These are phyloP conservation scores for Penstemon barbatus DNA, from an alignment of 257 asterid species.

Conservation along the genomic window DNA sequence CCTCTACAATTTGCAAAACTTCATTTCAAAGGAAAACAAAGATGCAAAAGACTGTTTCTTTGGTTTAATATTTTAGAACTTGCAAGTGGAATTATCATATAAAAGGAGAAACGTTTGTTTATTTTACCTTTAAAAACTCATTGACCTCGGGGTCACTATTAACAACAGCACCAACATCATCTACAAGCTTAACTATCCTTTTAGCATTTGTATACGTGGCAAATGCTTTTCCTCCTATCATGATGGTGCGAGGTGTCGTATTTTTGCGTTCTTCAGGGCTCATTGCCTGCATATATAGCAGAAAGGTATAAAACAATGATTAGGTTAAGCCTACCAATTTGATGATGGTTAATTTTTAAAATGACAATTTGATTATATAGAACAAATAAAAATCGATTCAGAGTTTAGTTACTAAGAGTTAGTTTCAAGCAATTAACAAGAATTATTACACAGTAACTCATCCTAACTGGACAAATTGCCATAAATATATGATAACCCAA, in stretches of 20 bases:
- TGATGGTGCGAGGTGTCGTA: slow-evolving; percentile 86
- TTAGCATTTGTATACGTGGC: slow-evolving; percentile 97
- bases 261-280: slow-evolving; percentile 77
- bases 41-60: background rate
- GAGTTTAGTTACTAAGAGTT: background rate
- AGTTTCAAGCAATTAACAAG: slow-evolving; percentile 1
- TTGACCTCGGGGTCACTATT: slow-evolving; percentile 95
- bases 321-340: background rate
- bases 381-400: background rate
- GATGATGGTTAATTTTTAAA: slow-evolving; percentile 2
- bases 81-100: slow-evolving; percentile 17
- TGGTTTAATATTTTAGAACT: slow-evolving; percentile 3
- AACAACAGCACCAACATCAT: slow-evolving; percentile 91
- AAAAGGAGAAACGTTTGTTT: background rate
- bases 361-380: background rate
- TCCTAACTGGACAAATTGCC: slow-evolving; percentile 13
- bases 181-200: slow-evolving; percentile 92
- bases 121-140: slow-evolving; percentile 68
- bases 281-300: slow-evolving; percentile 73
- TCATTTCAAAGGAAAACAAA: background rate
- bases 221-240: slow-evolving; percentile 99
- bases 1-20: background rate
- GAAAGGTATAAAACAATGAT: slow-evolving; percentile 17
- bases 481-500: background rate
- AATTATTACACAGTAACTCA: slow-evolving; percentile 9